Conservation (phyloP, 352 stramenopile species). For the Pythium dissotocum region DNA sequence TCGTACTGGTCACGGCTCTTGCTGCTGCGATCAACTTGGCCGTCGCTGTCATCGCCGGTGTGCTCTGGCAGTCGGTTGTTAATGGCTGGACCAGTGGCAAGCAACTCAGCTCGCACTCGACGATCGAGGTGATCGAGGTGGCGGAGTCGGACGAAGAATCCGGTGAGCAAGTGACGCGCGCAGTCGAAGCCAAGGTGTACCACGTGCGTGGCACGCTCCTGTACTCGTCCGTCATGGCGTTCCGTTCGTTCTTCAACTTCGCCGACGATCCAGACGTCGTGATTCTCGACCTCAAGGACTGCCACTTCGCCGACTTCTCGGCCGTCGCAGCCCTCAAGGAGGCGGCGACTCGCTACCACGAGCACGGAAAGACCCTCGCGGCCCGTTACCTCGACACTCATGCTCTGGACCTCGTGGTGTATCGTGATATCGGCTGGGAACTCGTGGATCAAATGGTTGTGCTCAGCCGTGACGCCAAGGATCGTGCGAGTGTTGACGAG, state of each 20-base stretch:
- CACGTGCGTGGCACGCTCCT: constrained; percentile 71
- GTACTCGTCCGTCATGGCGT: constrained; percentile 76
- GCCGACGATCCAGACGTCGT: constrained; percentile 61
- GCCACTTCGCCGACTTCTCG: constrained; percentile 82
- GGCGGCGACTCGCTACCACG: constrained; percentile 62
- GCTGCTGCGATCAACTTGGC: constrained; percentile 87
- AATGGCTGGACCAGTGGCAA: constrained; percentile 78
- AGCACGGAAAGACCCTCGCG: constrained; percentile 74
- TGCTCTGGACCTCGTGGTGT: constrained; percentile 49
- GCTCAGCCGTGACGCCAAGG: constrained; percentile 3
- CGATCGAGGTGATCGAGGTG: constrained; percentile 9
- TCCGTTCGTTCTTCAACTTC: constrained; percentile 80
- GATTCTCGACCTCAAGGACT: constrained; percentile 76
- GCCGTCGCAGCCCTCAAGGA: constrained; percentile 81
- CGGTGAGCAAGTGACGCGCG: not conserved
- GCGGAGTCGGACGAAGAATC: not conserved
- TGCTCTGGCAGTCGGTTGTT: constrained; percentile 82
- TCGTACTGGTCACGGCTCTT: constrained; percentile 85
- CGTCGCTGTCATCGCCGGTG: constrained; percentile 82
- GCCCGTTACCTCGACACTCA: constrained; percentile 61
- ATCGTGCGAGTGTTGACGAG: no score
- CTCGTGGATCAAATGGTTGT: constrained; percentile 11
- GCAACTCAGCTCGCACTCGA: constrained; percentile 23
- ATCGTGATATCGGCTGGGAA: constrained; percentile 59
- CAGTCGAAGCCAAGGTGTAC: constrained; percentile 66